Base-by-base conservation (phyloP, 371 early-diverging fungal genomes). In the Apophysomyces elegans region DNA sequence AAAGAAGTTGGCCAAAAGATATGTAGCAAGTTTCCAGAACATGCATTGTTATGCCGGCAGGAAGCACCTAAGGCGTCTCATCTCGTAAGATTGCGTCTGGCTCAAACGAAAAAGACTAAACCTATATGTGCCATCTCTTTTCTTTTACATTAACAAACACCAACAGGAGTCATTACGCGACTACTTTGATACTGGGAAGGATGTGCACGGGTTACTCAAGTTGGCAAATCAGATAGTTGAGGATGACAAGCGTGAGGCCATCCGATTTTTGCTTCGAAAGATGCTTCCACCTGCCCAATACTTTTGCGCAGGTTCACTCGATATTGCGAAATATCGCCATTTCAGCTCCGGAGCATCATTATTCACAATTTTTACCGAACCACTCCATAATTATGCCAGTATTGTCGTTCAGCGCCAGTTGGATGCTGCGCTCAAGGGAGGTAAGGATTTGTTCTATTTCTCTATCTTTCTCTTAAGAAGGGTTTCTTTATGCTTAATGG, bases 381-480 rank as follows among this genome's bases (percentile, higher is more conserved):
- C 99, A 0, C 95, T 95, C 56, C 87, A 95, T n/a, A 85, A 96
- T 58, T 97, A 96, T 74, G 92, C 97, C 59, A 96, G 97, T 66
- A 80, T 98, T 43, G 71, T 95, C 59, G 96, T 95, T 0, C 99
- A 98, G 68, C 86, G 96, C 9, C 81, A 84, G 44, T 66, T 92
- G 4, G 70, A 61, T 37, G 64, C 64, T 2, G 69, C 72, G 1
- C 63, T 72, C 4, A 68, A 67, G 56, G 74, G 72, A 26, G 74
- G 72, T 63, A 63, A 26, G 11, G 2, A 37, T 7, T 5, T 37
- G 1, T 8, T 6, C 16, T 1, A 7, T 8, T 12, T 64, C 54
- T 35, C 26, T 36, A 41, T 14, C 32, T 26, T 26, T 26, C 32
- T 26, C 2, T 26, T 26, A 26, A 26, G 32, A 26, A 26, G 2